Conservation (phyloP, 345 rosid species). For the Corchorus capsularis region DNA sequence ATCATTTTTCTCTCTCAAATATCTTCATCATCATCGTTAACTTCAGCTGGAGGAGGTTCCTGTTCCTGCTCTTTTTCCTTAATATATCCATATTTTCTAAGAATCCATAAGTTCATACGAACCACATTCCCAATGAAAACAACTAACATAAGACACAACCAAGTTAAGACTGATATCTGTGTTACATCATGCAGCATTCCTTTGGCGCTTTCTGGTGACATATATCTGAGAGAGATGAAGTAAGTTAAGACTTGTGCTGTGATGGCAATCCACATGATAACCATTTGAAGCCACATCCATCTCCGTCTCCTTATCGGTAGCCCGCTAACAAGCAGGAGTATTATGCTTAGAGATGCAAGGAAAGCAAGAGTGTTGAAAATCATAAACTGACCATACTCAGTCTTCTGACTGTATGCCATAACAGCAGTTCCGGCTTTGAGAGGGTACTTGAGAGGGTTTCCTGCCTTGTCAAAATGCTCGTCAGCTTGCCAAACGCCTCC, state of each 20-base stretch:
- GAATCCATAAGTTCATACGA: slow-evolving; percentile 14
- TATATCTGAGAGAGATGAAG: slow-evolving; percentile 3
- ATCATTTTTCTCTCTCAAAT: neutral
- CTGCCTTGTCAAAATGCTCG: neutral
- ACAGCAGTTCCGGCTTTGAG: slow-evolving; percentile 30
- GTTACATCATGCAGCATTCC: slow-evolving; percentile 11
- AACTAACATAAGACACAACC: slow-evolving; percentile 19
- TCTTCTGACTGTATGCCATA: slow-evolving; percentile 27
- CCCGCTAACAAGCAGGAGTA: slow-evolving; percentile 33
- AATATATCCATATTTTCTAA: slow-evolving; percentile 7
- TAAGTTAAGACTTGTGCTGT: slow-evolving; percentile 22
- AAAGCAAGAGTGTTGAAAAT: slow-evolving; percentile 32
- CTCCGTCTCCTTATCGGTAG: slow-evolving; percentile 27
- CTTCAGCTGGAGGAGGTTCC: neutral
- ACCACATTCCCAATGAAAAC: slow-evolving; percentile 17
- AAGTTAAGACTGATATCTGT: neutral
- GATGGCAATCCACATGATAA: slow-evolving; percentile 32
- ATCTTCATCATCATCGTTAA: slow-evolving; percentile 7
- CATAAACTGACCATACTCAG: slow-evolving; percentile 30
- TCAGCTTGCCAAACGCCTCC: slow-evolving; percentile 37
- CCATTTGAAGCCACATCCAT: slow-evolving; percentile 34
- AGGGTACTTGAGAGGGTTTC: neutral
- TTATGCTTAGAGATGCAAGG: slow-evolving; percentile 38
- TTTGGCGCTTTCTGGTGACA: neutral
- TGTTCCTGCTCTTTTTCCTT: slow-evolving; percentile 14